These are phyloP conservation scores for Chlamydomonas reinhardtii DNA, from an alignment of 163 green algal genomes.

Conservation along the genomic window DNA sequence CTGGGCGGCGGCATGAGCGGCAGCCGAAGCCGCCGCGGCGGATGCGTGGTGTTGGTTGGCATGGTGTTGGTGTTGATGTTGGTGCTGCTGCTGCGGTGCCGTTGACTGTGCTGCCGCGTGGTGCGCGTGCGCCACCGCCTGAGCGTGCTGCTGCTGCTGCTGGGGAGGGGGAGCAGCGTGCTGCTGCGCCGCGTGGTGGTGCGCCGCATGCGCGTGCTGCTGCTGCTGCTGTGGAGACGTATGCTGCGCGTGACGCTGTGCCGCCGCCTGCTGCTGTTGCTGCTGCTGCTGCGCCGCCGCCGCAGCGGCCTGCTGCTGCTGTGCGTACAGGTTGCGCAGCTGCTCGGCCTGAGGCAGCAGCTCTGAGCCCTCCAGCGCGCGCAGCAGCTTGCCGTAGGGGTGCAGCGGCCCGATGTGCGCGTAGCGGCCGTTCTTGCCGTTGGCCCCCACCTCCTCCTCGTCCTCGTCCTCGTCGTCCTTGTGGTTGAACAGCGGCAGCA, in stretches of 20 bases:
- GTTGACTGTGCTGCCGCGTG: background rate
- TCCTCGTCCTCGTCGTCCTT: too few species aligned
- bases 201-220: background rate
- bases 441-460: background rate
- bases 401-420: background rate
- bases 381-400: constrained; percentile 40
- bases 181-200: background rate
- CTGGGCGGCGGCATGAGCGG: background rate
- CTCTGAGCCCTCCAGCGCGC: constrained; percentile 45
- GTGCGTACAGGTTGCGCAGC: background rate
- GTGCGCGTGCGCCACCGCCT: background rate
- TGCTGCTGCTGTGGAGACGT: background rate
- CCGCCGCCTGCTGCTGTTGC: background rate
- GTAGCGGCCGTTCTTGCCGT: background rate
- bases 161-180: too few species aligned
- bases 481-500: constrained; percentile 44
- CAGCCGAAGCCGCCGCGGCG: too few species aligned
- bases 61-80: background rate
- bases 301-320: background rate
- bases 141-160: background rate
- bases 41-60: too few species aligned
- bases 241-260: background rate
- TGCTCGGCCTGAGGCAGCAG: constrained; percentile 20
- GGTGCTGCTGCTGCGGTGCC: background rate
- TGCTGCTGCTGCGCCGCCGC: background rate